phyloP scores from a whole-genome alignment of 208 protist species.

The Leishmania martiniquensis region DNA sequence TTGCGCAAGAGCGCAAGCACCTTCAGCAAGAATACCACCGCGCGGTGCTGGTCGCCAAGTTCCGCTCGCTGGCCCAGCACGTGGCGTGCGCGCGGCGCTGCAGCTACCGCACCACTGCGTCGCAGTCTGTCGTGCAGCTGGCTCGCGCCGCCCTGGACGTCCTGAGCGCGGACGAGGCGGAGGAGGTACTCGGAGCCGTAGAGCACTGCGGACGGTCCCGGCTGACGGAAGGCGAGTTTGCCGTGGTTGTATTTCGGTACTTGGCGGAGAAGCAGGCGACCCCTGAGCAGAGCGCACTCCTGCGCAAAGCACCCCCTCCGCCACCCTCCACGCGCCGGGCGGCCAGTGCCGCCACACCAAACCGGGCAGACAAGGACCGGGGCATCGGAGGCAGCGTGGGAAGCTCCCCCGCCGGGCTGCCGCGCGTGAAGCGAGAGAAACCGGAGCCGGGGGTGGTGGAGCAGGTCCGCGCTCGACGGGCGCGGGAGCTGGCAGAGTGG shows the following conservation, averaged over 20 bases:
- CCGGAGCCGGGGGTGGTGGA: conserved; percentile 46
- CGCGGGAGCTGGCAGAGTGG: conserved; percentile 44
- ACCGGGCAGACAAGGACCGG: conserved; percentile 18
- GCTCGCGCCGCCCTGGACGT: conserved; percentile 56
- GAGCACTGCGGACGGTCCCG: conserved; percentile 34
- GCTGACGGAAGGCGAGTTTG: conserved; percentile 56
- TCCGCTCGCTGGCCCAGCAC: conserved; percentile 39
- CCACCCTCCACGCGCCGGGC: conserved; percentile 5
- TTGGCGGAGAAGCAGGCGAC: conserved; percentile 8
- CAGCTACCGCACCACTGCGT: conserved; percentile 34
- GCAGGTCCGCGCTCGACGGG: conserved; percentile 37
- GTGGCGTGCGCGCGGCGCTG: conserved; percentile 13
- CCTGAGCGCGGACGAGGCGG: conserved; percentile 60
- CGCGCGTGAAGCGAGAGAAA: conserved; percentile 48
- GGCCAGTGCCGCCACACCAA: conserved; percentile 8
- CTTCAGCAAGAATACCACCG: conserved; percentile 51
- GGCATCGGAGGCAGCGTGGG: conserved; percentile 11
- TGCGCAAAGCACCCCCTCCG: conserved; percentile 12
- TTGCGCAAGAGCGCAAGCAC: conserved; percentile 30
- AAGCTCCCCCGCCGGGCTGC: conserved; percentile 13
- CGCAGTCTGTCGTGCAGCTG: conserved; percentile 53
- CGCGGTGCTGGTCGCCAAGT: conserved; percentile 63
- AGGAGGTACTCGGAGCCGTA: conserved; percentile 60
- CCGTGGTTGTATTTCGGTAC: conserved; percentile 36
- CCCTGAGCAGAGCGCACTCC: conserved; percentile 10